These are phyloP conservation scores for Cephalotrichum gorgonifer DNA, from an alignment of 2,329 filamentous ascomycete genomes.

Conservation along the genomic window DNA sequence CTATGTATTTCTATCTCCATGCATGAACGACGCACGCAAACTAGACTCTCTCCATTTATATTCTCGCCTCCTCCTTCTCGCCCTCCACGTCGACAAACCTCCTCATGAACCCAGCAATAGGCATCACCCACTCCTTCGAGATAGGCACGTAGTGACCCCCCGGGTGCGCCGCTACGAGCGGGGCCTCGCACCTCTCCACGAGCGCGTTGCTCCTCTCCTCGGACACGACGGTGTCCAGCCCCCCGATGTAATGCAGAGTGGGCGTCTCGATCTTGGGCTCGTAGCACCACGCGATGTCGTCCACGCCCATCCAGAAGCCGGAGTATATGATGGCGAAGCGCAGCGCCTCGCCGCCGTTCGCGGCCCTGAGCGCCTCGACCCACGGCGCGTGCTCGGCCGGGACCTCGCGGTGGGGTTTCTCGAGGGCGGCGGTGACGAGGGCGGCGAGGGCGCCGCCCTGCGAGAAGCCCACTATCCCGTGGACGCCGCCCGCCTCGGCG, in stretches of 20 bases:
- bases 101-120: slow-evolving; percentile 61
- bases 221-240: slow-evolving; percentile 79
- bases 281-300: slow-evolving; percentile 53
- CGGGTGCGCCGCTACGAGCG: slow-evolving; percentile 57
- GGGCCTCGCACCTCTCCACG: slow-evolving; percentile 50
- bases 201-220: slow-evolving; percentile 60
- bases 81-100: slow-evolving; percentile 18
- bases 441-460: slow-evolving; percentile 67
- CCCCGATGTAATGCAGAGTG: slow-evolving; percentile 71
- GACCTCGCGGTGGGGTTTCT: slow-evolving; percentile 27
- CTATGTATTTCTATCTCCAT: no score
- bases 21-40: no score
- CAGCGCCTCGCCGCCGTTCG: slow-evolving; percentile 36
- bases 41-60: no score
- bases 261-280: slow-evolving; percentile 68
- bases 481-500: slow-evolving; percentile 53
- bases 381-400: slow-evolving; percentile 24
- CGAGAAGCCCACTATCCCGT: slow-evolving; percentile 73
- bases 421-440: slow-evolving; percentile 63
- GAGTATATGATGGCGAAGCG: slow-evolving; percentile 70
- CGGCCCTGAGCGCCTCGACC: slow-evolving; percentile 33
- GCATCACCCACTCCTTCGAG: slow-evolving; percentile 69
- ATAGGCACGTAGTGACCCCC: slow-evolving; percentile 87
- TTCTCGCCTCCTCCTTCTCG: not conserved
- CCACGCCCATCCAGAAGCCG: slow-evolving; percentile 59